Base-by-base conservation (phyloP, 2,329 filamentous ascomycete species). In the Zelopaecilomyces penicillatus region DNA sequence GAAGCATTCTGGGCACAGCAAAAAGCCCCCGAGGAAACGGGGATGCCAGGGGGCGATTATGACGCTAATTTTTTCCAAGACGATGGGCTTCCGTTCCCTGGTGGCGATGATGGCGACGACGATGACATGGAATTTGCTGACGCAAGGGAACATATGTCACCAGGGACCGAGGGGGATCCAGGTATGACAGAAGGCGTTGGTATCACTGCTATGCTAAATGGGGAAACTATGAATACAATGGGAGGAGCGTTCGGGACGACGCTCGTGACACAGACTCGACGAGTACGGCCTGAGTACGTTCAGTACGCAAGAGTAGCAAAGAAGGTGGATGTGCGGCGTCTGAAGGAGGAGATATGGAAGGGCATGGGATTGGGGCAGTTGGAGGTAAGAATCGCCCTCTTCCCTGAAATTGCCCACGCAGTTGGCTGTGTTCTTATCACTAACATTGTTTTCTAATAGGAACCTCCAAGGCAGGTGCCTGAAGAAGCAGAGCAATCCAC, bases 31-130 rank as follows among this genome's bases (percentile, higher is more conserved):
- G 82, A 83, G 27, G 80, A 80, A 37, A 76, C 71, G 3, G 74
- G 67, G 2, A 63, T 76, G 33, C 75, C 75, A 3, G 73, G 80
- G 54, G 90, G 90, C 49, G 83, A 94, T 59, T 98, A 97, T 65
- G 89, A 97, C 62, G 91, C 93, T 47, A 86, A 97, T 64, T 98
- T 97, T 76, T 98, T 97, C 71, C 85, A 93, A 57, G 93, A 97
- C 57, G 87, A 91, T 54, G 83, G 77, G 2, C 69, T 90, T 51
- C 82, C 83, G 2, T 77, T 87, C 55, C 71, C 78, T 2, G 82
- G 78, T 8, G 80, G 72, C 4, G 70, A 73, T 39, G 64, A 71
- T 26, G 73, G 76, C 12, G 82, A 83, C 36, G 84, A 86, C 43
- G 82, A 85, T 39, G 83, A 85, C 42, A 57, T 75, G 48, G 83